Percentiles rank a stretch among this genome's conserved stretches.
Evolutionary conservation across 1,284 basidiomycete species (phyloP).

Genomic region (Coniophora puteana): DNA sequence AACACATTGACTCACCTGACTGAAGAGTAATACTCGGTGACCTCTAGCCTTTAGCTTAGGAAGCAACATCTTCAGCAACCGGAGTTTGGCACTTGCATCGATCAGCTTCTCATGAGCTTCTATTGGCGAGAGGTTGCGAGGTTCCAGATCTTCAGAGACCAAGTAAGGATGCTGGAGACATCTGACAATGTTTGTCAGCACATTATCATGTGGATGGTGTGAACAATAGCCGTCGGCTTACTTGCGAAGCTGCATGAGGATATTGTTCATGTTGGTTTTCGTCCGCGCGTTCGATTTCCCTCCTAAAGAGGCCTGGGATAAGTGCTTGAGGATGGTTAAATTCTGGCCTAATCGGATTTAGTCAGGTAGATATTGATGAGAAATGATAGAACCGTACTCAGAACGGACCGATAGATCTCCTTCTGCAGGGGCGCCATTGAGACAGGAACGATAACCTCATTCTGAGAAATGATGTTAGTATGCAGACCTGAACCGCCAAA

Average conservation of each 20-base stretch:
- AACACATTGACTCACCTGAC: conserved; percentile 66
- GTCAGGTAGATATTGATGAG: conserved; percentile 2
- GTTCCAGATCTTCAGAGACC: conserved; percentile 79
- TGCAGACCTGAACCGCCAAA: conserved; percentile 3
- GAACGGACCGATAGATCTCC: conserved; percentile 82
- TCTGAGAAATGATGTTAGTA: conserved; percentile 38
- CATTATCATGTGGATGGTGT: conserved; percentile 5
- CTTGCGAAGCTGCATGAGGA: conserved; percentile 87
- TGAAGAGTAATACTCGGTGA: conserved; percentile 95
- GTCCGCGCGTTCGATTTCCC: conserved; percentile 24
- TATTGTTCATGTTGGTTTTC: conserved; percentile 66
- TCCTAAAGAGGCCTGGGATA: conserved; percentile 42
- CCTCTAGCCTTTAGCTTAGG: conserved; percentile 87
- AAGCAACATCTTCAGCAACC: conserved; percentile 78
- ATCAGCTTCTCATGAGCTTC: conserved; percentile 80
- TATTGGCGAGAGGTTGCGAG: conserved; percentile 51
- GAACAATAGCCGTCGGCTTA: conserved; percentile 30
- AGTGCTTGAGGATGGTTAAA: conserved; percentile 56
- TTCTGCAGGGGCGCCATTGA: conserved; percentile 89
- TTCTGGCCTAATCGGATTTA: conserved; percentile 54
- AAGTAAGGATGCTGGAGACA: conserved; percentile 92
- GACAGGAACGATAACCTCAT: conserved; percentile 89
- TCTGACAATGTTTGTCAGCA: conserved; percentile 32
- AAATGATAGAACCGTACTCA: conserved; percentile 45
- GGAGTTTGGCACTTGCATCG: conserved; percentile 85